Base-by-base conservation (phyloP, 164 flowering plant species). In the Buxus sempervirens region DNA sequence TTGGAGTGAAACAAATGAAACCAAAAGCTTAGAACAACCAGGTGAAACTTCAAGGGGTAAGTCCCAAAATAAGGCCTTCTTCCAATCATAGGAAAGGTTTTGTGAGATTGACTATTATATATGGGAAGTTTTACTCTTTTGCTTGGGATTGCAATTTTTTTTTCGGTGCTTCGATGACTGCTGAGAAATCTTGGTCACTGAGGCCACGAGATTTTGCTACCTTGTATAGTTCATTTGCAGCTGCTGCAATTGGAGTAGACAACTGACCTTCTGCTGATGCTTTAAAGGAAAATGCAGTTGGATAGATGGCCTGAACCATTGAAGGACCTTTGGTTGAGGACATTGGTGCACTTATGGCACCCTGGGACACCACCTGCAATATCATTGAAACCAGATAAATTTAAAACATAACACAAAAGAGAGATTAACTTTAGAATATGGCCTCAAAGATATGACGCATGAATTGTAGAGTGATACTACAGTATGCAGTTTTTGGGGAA, bases 311-410 rank as follows among this genome's bases (percentile, higher is more conserved):
- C 67, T 90, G 78, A 58, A 88, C 78, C 98, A 93, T 93, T 28
- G 94, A 86, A 38, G 96, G 97, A 25, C 97, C 98, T 80, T 93
- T 93, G 69, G 78, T 75, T 1, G 85, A 80, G 85, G 85, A 91
- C 98, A 93, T 91, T 54, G 98, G 98, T 38, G 98, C 88, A 76
- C 90, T 91, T 20, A 94, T 94, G 58, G 97, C 96, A 42, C 97
- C 96, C 74, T 90, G 96, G 54, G 98, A 85, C 6, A 91, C 81
- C 1, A 94, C 96, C 98, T 91, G 82, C 70, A 75, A 67, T 60
- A 49, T 10, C 58, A 70, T 9, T 12, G 9, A 63, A 26, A 10
- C 15, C 26, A 2, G 12, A 57, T 22, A n/a, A 21, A 57, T 57
- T 14, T 56, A 56, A 25, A 56, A 32, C 38, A 10, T 21, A 19